Conservation (phyloP, 345 rosid genomes). For the Psidium friedrichsthalianum region DNA sequence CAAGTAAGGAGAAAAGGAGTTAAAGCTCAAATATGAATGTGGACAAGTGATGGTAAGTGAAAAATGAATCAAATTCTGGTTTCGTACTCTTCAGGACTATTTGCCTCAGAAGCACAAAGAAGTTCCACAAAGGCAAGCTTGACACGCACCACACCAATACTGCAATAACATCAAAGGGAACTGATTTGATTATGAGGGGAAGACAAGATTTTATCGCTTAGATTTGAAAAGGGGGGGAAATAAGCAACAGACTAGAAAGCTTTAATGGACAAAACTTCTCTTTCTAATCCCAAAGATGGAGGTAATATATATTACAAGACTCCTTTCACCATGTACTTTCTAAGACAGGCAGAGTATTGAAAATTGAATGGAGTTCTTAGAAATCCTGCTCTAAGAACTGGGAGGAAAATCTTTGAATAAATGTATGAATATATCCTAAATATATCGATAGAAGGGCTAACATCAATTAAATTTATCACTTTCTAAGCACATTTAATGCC, state of each 20-base stretch:
- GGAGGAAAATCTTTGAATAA: background rate
- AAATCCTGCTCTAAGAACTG: background rate
- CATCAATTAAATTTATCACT: background rate
- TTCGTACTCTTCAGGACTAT: background rate
- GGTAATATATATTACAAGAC: background rate
- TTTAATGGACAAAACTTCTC: background rate
- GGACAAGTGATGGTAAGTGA: background rate
- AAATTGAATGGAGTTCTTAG: background rate
- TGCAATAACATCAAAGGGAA: background rate
- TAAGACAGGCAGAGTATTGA: background rate
- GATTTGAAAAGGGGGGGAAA: background rate
- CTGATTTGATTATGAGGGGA: background rate
- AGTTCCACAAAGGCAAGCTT: constrained; percentile 4
- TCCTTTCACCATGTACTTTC: background rate
- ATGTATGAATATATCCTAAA: background rate
- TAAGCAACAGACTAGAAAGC: background rate
- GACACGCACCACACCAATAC: constrained; percentile 3
- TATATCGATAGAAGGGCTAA: background rate
- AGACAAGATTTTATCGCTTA: background rate
- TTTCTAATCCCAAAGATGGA: background rate
- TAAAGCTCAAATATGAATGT: background rate
- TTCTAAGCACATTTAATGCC: background rate
- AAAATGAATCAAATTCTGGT: background rate
- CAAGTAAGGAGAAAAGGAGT: background rate
- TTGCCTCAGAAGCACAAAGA: constrained; percentile 3